phyloP scores from a whole-genome alignment of 2,329 filamentous ascomycete species.

The Trichothecium sympodiale region DNA sequence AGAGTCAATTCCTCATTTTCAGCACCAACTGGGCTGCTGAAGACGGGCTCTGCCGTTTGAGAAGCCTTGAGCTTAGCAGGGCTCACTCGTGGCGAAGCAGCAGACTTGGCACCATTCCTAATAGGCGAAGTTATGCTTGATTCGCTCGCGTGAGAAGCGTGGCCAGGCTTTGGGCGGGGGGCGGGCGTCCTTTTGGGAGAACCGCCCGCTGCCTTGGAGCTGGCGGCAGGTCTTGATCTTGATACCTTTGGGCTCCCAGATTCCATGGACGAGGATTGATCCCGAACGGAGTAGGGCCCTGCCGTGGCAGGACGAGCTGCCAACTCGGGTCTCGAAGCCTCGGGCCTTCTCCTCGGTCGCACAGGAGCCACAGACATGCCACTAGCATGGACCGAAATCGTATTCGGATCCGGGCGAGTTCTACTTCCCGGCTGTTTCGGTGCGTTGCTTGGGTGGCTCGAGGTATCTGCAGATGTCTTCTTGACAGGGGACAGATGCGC shows the following conservation, averaged over 20 bases:
- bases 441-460: slow-evolving; percentile 21
- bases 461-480: slow-evolving; percentile 17
- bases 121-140: slow-evolving; percentile 36
- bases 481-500: slow-evolving; percentile 45
- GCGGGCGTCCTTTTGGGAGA: slow-evolving; percentile 36
- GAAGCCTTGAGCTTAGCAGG: slow-evolving; percentile 26
- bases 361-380: slow-evolving; percentile 55
- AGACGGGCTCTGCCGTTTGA: slow-evolving; percentile 13
- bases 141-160: slow-evolving; percentile 39
- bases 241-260: slow-evolving; percentile 35
- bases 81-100: slow-evolving; percentile 28
- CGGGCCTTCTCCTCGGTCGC: slow-evolving; percentile 46
- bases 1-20: slow-evolving; percentile 43
- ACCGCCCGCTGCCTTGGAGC: slow-evolving; percentile 28
- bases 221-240: slow-evolving; percentile 28
- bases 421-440: slow-evolving; percentile 24
- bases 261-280: slow-evolving; percentile 25
- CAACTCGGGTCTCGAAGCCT: slow-evolving; percentile 25
- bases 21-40: slow-evolving; percentile 29
- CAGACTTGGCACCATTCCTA: slow-evolving; percentile 14
- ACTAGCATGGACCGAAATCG: slow-evolving; percentile 34
- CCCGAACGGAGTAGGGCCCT: slow-evolving; percentile 52
- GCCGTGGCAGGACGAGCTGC: slow-evolving; percentile 51
- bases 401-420: slow-evolving; percentile 28
- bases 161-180: slow-evolving; percentile 33